phyloP scores from a whole-genome alignment of 441 rosid genomes.

The Adansonia grandidieri region DNA sequence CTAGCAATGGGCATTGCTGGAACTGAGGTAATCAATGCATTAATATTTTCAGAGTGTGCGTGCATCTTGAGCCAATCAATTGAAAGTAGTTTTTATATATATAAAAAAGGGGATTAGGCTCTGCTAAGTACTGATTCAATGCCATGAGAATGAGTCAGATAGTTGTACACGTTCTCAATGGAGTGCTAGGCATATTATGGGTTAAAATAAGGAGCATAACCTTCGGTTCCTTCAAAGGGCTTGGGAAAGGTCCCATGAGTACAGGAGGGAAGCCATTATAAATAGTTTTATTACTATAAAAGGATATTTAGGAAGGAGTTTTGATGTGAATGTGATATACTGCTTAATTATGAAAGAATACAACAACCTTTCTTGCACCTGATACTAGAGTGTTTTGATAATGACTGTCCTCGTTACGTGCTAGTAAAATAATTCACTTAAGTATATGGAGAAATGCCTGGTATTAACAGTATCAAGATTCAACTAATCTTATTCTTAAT shows the following conservation, averaged over 20 bases:
- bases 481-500: constrained; percentile 20
- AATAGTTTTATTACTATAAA: background rate
- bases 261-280: background rate
- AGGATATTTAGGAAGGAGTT: background rate
- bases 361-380: background rate
- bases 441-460: background rate
- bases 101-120: background rate
- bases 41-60: constrained; percentile 4
- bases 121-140: background rate
- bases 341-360: background rate
- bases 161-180: background rate
- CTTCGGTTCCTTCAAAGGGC: background rate
- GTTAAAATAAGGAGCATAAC: background rate
- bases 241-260: background rate
- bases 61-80: background rate
- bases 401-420: background rate
- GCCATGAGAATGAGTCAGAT: constrained; percentile 4
- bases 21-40: constrained; percentile 58
- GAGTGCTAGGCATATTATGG: background rate
- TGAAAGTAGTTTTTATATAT: background rate
- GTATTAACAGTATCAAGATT: constrained; percentile 14
- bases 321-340: background rate
- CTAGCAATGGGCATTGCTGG: constrained; percentile 81
- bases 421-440: constrained; percentile 4
- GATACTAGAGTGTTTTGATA: background rate